These are phyloP conservation scores for Nigrospora sphaerica DNA, from an alignment of 2,329 filamentous ascomycete genomes.

Conservation along the genomic window DNA sequence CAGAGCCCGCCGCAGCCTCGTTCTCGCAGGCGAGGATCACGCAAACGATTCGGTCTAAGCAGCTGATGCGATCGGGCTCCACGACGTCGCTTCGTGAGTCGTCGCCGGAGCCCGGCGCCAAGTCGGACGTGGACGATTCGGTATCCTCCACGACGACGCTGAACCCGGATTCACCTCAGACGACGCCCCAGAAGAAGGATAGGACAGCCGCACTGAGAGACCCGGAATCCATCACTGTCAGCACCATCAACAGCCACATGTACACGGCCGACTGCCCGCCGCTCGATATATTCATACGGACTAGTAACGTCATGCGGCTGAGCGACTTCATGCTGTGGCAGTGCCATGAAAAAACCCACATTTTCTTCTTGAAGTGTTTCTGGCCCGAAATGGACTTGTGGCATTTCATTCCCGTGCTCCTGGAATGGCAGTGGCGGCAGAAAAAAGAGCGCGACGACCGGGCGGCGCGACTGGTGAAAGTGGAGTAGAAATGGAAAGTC, in stretches of 20 bases:
- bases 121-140: conserved; percentile 42
- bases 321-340: conserved; percentile 99
- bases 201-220: conserved; percentile 48
- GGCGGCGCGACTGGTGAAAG: conserved; percentile 27
- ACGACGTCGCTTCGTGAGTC: conserved; percentile 43
- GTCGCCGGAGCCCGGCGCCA: conserved; percentile 38
- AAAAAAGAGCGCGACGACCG: conserved; percentile 47
- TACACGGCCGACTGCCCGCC: conserved; percentile 83
- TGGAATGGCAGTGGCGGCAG: conserved; percentile 77
- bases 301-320: conserved; percentile 83
- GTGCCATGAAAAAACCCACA: conserved; percentile 84
- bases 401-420: conserved; percentile 83
- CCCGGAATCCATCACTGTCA: conserved; percentile 78
- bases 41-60: conserved; percentile 72
- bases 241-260: conserved; percentile 78
- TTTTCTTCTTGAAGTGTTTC: conserved; percentile 84
- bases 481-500: background rate
- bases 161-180: conserved; percentile 42
- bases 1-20: conserved; percentile 56
- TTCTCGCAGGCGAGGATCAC: conserved; percentile 87
- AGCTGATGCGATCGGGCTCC: conserved; percentile 40
- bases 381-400: conserved; percentile 97
- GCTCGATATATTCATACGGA: conserved; percentile 83
- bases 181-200: conserved; percentile 16
- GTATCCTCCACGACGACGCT: conserved; percentile 56